A percentile compares a stretch with the other conserved stretches of the same genome.
These are phyloP conservation scores for Pharnaceum exiguum DNA, from an alignment of 148 eudicot genomes.

Conservation along the genomic window DNA sequence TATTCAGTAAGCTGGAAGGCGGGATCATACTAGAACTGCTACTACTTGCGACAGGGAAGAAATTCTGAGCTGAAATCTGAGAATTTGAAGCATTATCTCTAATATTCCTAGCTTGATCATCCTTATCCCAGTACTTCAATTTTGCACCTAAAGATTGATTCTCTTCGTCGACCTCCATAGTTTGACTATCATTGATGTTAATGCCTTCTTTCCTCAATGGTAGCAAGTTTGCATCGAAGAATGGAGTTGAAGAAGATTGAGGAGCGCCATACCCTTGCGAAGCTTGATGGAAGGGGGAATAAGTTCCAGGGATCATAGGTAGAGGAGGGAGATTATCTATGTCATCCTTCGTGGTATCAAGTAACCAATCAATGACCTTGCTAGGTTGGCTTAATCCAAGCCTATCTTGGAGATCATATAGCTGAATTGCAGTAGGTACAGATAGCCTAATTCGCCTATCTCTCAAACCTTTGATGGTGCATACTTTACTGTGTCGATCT, in stretches of 20 bases:
- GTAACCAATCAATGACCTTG: constrained; percentile 78
- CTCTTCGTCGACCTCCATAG: constrained; percentile 18
- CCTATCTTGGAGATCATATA: constrained; percentile 78
- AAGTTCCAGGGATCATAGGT: constrained; percentile 37
- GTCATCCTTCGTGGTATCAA: constrained; percentile 60
- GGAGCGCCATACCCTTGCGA: constrained; percentile 27
- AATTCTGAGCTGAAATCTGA: constrained; percentile 45
- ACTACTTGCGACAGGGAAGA: constrained; percentile 42
- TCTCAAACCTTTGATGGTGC: constrained; percentile 63
- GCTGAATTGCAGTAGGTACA: constrained; percentile 68
- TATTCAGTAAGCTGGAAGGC: constrained; percentile 27
- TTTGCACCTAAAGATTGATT: constrained; percentile 11
- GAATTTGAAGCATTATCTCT: constrained; percentile 13
- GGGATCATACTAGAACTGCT: constrained; percentile 10
- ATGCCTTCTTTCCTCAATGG: constrained; percentile 25
- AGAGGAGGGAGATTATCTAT: constrained; percentile 80
- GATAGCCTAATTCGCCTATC: constrained; percentile 75
- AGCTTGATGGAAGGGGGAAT: constrained; percentile 29
- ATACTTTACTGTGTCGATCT: constrained; percentile 80
- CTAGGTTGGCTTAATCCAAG: constrained; percentile 74
- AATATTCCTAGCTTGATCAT: constrained; percentile 16
- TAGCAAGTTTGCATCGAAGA: constrained; percentile 28
- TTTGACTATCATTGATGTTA: constrained; percentile 22
- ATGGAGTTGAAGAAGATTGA: constrained; percentile 31
- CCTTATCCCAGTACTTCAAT: constrained; percentile 30